Evolutionary conservation across 805 yeast genomes (phyloP).

Genomic region (Candida loeiensis): DNA sequence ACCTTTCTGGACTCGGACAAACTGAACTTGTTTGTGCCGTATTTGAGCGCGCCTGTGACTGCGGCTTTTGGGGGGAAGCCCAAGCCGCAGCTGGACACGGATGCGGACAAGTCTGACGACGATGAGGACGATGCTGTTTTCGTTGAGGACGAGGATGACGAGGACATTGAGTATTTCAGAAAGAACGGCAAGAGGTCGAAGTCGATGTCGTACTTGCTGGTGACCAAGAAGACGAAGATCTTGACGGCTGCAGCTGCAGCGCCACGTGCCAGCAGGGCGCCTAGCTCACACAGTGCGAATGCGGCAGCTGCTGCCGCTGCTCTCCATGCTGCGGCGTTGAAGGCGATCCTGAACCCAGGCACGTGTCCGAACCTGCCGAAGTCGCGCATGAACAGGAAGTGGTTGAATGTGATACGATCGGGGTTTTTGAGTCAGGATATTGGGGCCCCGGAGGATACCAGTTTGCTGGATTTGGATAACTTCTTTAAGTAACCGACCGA

Average conservation of each 20-base stretch:
- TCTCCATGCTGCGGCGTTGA: constrained; percentile 63
- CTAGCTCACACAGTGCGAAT: constrained; percentile 53
- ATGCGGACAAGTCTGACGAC: constrained; percentile 42
- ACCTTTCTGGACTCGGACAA: constrained; percentile 43
- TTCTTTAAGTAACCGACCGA: constrained; percentile 24
- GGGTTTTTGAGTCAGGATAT: constrained; percentile 79
- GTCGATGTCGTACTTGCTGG: constrained; percentile 55
- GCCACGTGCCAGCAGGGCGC: constrained; percentile 68
- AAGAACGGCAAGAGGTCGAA: constrained; percentile 58
- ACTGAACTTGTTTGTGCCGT: constrained; percentile 57
- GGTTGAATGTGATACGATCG: constrained; percentile 71
- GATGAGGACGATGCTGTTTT: constrained; percentile 23
- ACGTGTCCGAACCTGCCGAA: constrained; percentile 18
- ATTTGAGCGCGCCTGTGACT: constrained; percentile 73
- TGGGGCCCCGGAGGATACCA: constrained; percentile 72
- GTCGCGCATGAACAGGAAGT: constrained; percentile 46
- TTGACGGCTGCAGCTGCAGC: constrained; percentile 82
- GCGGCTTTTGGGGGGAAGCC: constrained; percentile 49
- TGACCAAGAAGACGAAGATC: constrained; percentile 45
- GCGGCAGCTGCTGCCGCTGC: constrained; percentile 75
- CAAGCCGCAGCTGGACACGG: constrained; percentile 30
- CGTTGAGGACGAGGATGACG: constrained; percentile 15
- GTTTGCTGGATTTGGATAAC: constrained; percentile 60
- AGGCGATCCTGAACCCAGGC: constrained; percentile 37
- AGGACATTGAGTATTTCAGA: constrained; percentile 38